Base-by-base conservation (phyloP, 2,329 filamentous ascomycete species). In the Coleophoma cylindrospora region DNA sequence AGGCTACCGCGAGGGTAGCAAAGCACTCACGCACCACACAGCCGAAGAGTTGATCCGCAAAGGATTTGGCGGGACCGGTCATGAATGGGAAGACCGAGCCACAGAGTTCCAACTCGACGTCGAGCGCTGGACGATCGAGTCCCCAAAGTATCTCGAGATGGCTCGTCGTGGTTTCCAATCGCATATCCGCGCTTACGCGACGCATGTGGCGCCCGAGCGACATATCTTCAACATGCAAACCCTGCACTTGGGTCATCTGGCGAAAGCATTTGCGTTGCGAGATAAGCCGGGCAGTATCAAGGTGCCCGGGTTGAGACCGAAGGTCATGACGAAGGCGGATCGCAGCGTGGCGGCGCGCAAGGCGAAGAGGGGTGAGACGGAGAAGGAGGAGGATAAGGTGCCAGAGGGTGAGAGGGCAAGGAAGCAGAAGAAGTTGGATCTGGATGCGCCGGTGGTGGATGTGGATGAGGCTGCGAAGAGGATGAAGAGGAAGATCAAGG, bases 101-200 rank as follows among this genome's bases (percentile, higher is more conserved):
- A 90, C 86, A 1, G 79, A 87, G 57, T 81, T 78, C 68, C 83
- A 87, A 61, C 71, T 88, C 47, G 77, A 83, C 32, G 68, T 84
- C 19, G 84, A 88, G 65, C 74, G 83, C 17, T 86, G 83, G 81
- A 74, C 79, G 1, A 66, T 84, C 9, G 77, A 82, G 34, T 80
- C 86, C 49, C 72, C 80, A 0, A 82, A 82, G 49, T 80, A 87
- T 37, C 80, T 95, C 4, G 90, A 95, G 61, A 79, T 91, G 61
- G 92, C 88, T 0, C 81, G 90, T 17, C 83, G 89, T 58, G 94
- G 86, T 0, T 99, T 89, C 72, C 90, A 95, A 64, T 94, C 89
- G 46, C 91, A 97, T 63, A 86, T 99, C 49, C 80, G 94, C 49
- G 94, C 94, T 1, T 99, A 99, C 66, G 91, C 94, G 2, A 99